A percentile compares a stretch with the other conserved stretches of the same genome.
phyloP scores from a whole-genome alignment of 257 asterid species.

The Ehretia macrophylla region DNA sequence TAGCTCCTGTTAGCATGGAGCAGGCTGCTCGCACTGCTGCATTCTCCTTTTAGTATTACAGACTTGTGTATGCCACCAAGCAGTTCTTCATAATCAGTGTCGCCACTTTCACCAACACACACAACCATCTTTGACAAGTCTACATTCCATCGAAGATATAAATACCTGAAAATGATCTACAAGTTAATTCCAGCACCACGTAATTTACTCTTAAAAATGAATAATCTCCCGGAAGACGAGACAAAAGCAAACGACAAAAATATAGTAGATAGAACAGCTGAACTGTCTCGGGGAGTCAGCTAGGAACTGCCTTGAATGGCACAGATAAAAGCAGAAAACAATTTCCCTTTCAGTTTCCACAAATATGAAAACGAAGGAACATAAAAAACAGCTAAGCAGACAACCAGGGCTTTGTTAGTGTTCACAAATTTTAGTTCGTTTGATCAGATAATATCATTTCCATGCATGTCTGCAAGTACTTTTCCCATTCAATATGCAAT shows the following conservation, averaged over 20 bases:
- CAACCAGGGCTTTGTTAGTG: too few relatives aligned
- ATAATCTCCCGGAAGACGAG: not conserved
- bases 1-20: constrained; percentile 30
- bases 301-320: not conserved
- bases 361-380: too few relatives aligned
- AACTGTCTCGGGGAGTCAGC: not conserved
- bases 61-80: constrained; percentile 90
- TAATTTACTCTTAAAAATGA: too few relatives aligned
- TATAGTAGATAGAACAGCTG: not conserved
- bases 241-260: not conserved
- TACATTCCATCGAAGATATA: constrained; percentile 95
- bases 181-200: too few relatives aligned
- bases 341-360: too few relatives aligned
- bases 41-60: constrained; percentile 72
- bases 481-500: too few relatives aligned
- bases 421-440: too few relatives aligned
- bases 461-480: too few relatives aligned
- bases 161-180: constrained; percentile 51
- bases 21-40: constrained; percentile 50
- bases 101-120: constrained; percentile 96
- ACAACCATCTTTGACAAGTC: constrained; percentile 85
- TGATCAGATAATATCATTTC: too few relatives aligned
- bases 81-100: constrained; percentile 91
- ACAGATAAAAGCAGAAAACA: too few relatives aligned
- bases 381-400: too few relatives aligned